Evolutionary conservation across 164 flowering plant species (phyloP).

Genomic region (Santalum album): DNA sequence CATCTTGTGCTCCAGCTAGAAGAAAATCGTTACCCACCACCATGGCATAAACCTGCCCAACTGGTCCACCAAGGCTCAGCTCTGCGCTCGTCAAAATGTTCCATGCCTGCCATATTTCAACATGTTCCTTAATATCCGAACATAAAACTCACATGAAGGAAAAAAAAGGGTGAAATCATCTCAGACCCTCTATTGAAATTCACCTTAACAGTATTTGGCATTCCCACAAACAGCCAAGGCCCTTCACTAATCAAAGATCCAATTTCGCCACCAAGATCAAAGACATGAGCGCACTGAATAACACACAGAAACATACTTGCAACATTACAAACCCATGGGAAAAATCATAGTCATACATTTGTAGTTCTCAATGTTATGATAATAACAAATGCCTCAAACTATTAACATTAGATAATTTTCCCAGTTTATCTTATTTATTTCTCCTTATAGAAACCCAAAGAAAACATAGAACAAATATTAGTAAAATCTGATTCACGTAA

Average conservation of each 20-base stretch:
- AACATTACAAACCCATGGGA: background rate
- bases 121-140: background rate
- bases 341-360: too few relatives aligned
- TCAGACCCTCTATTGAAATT: background rate
- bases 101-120: slow-evolving; percentile 24
- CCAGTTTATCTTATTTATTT: too few relatives aligned
- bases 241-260: slow-evolving; percentile 31
- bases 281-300: slow-evolving; percentile 11
- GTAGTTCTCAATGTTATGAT: background rate
- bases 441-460: too few relatives aligned
- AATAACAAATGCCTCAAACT: too few relatives aligned
- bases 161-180: background rate
- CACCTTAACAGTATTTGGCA: slow-evolving; percentile 26
- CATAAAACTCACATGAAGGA: background rate
- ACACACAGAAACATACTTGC: background rate
- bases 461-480: too few relatives aligned
- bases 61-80: slow-evolving; percentile 21
- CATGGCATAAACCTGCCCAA: slow-evolving; percentile 32
- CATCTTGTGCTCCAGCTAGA: slow-evolving; percentile 34
- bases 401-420: too few relatives aligned
- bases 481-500: background rate
- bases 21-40: slow-evolving; percentile 12
- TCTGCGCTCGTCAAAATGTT: slow-evolving; percentile 20
- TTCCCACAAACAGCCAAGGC: slow-evolving; percentile 36
- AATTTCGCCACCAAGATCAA: slow-evolving; percentile 18